phyloP scores from a whole-genome alignment of 164 flowering plant genomes.

The Aristolochia contorta region DNA sequence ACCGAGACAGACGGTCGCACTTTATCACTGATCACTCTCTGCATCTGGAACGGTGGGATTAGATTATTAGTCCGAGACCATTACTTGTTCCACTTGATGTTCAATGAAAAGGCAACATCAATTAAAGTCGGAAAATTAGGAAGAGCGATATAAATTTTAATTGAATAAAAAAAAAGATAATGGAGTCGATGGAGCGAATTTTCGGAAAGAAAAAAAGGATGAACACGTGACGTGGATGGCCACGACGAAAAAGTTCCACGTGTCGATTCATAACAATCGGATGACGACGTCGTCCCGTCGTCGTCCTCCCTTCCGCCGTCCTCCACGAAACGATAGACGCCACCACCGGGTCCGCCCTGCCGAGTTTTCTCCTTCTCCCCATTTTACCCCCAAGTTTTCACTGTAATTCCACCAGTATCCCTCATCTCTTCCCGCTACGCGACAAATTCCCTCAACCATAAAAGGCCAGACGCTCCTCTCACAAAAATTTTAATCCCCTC shows the following conservation, averaged over 20 bases:
- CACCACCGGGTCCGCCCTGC: background rate
- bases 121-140: too few relatives aligned
- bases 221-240: conserved; percentile 7
- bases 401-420: background rate
- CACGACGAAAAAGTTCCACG: conserved; percentile 3
- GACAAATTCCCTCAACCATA: conserved; percentile 12
- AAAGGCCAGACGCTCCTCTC: conserved; percentile 4
- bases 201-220: background rate
- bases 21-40: too few relatives aligned
- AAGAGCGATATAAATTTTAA: too few relatives aligned
- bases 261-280: background rate
- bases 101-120: too few relatives aligned
- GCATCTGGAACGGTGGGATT: too few relatives aligned
- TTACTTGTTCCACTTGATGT: too few relatives aligned
- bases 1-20: too few relatives aligned
- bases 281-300: conserved; percentile 4
- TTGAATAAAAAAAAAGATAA: too few relatives aligned
- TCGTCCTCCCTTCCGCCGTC: background rate
- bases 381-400: too few relatives aligned
- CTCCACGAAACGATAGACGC: background rate
- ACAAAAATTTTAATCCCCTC: conserved; percentile 10
- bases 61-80: too few relatives aligned
- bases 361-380: background rate
- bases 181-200: background rate
- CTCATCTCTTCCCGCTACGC: conserved; percentile 3